Evolutionary conservation across 306 rosid genomes (phyloP).

Genomic region (Corylus heterophylla): DNA sequence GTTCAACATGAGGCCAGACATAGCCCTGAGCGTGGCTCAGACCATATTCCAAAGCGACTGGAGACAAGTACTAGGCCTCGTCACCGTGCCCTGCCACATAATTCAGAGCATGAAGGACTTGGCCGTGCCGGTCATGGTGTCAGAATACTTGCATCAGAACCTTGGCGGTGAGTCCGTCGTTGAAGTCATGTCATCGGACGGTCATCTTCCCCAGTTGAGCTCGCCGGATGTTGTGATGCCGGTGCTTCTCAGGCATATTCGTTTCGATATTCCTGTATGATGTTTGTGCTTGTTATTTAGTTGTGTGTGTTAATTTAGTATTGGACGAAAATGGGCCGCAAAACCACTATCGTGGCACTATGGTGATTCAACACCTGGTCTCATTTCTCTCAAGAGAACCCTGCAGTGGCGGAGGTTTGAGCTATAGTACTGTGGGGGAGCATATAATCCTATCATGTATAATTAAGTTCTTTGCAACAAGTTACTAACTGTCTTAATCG

Average conservation of each 20-base stretch:
- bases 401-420: not conserved
- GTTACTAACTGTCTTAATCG: no score
- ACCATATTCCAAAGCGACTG: conserved; percentile 73
- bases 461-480: no score
- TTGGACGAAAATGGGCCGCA: not conserved
- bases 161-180: conserved; percentile 65
- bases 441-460: no score
- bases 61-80: conserved; percentile 51
- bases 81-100: conserved; percentile 71
- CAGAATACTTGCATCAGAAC: conserved; percentile 67
- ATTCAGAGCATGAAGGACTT: conserved; percentile 72
- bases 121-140: conserved; percentile 78
- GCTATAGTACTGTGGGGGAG: no score
- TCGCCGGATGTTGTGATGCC: conserved; percentile 78
- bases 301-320: no score
- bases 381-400: not conserved
- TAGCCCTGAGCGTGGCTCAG: conserved; percentile 57
- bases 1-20: conserved; percentile 91
- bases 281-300: not conserved
- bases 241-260: conserved; percentile 67
- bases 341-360: not conserved
- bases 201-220: conserved; percentile 85
- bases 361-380: not conserved
- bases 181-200: conserved; percentile 75
- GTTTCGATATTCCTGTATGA: conserved; percentile 43